Base-by-base conservation (phyloP, 768 basidiomycete species). In the Amanita thiersii region DNA sequence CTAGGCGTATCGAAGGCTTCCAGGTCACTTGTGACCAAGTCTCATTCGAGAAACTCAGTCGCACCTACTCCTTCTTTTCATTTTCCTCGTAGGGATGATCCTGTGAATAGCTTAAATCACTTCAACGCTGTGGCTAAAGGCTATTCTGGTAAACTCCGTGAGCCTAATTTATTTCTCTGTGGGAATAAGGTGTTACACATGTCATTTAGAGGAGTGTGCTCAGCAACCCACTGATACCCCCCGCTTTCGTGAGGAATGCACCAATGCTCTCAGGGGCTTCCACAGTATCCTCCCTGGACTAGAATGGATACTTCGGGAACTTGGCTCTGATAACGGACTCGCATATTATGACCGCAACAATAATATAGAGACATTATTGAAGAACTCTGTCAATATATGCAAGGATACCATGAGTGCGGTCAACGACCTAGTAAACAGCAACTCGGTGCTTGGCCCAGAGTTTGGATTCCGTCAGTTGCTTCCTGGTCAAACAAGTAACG, bases 381-480 rank as follows among this genome's bases (percentile, higher is more conserved):
- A 79, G 54, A 53, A 69, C 12, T 26, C 69, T 8, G 50, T 77
- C 51, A 70, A 79, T 51, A 39, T 57, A 23, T 51, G 62, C 60
- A 83, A 83, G 57, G 47, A 70, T 23, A 40, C 56, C 4, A 58
- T 83, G 28, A 52, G 30, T 10, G 52, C 51, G 23, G 51, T 64
- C 20, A 42, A 52, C 39, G 48, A 12, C 1, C 38, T 76, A 6
- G 56, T 70, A 12, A 40, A 63, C 28, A 50, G 58, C 7, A 40
- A 73, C 38, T 77, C 77, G 1, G 45, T 54, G 7, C 52, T 81
- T 5, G 77, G 74, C 15, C 69, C 72, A 11, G 40, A 68, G 12
- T 53, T 82, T 34, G 79, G 66, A 18, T 75, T 77, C 3, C 65
- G 81, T 84, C 52, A 58, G 75, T 64, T 9, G 19, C 19, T 20